Percentiles rank a stretch among this genome's conserved stretches.
phyloP scores from a whole-genome alignment of 352 stramenopile species.

The Phytophthora hibernalis region DNA sequence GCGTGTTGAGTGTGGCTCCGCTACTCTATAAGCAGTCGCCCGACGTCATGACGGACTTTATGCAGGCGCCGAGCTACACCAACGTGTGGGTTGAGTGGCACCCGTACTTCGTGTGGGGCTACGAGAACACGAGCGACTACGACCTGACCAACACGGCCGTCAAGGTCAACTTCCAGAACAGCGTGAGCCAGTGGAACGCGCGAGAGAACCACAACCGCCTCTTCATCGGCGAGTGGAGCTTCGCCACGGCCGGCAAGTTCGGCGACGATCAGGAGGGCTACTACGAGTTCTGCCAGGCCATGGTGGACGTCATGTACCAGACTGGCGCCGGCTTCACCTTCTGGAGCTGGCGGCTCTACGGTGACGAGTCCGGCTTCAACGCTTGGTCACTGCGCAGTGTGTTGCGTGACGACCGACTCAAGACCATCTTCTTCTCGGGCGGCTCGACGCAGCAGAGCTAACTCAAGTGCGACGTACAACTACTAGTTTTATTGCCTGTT shows the following conservation, averaged over 20 bases:
- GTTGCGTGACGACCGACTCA: constrained; percentile 51
- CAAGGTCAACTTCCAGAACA: constrained; percentile 46
- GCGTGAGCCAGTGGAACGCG: constrained; percentile 46
- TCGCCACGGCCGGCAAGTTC: constrained; percentile 64
- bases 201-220: constrained; percentile 43
- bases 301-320: constrained; percentile 64
- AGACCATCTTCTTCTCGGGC: constrained; percentile 29
- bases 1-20: constrained; percentile 67
- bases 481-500: background rate
- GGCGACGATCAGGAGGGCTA: constrained; percentile 43
- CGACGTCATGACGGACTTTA: constrained; percentile 61
- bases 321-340: constrained; percentile 68
- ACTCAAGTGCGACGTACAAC: constrained; percentile 2
- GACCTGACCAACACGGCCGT: constrained; percentile 53
- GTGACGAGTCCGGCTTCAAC: constrained; percentile 64
- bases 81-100: constrained; percentile 90
- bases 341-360: constrained; percentile 76
- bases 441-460: constrained; percentile 16
- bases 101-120: constrained; percentile 85
- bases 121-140: constrained; percentile 58
- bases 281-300: constrained; percentile 59
- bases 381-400: constrained; percentile 71
- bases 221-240: constrained; percentile 71
- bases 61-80: constrained; percentile 51
- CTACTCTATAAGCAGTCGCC: constrained; percentile 65